phyloP scores from a whole-genome alignment of 805 yeast species.

The Ogataea pini region DNA sequence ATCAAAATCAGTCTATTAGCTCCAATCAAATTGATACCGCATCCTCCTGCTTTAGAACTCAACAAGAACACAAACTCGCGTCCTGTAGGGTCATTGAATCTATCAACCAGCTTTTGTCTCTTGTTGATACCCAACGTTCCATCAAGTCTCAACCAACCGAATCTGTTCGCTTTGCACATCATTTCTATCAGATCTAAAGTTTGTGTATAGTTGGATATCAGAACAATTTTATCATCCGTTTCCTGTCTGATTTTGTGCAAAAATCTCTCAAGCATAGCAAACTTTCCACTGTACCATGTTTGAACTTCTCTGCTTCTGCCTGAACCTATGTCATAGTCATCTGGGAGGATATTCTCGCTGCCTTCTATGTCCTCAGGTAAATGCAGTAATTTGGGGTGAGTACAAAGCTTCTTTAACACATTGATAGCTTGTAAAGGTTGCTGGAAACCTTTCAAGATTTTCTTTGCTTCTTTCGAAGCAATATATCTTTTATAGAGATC shows the following conservation, averaged over 20 bases:
- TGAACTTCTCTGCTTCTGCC: constrained; percentile 68
- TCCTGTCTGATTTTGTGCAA: constrained; percentile 71
- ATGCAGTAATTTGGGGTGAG: constrained; percentile 84
- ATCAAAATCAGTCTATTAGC: constrained; percentile 86
- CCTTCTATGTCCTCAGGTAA: constrained; percentile 81
- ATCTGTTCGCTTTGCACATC: constrained; percentile 73
- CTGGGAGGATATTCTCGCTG: constrained; percentile 64
- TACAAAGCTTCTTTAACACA: constrained; percentile 83
- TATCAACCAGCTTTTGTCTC: constrained; percentile 88
- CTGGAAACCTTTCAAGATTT: constrained; percentile 63
- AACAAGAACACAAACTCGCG: constrained; percentile 84
- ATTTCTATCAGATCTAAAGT: constrained; percentile 88
- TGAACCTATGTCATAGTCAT: constrained; percentile 58
- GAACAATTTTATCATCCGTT: constrained; percentile 91
- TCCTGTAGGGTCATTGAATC: constrained; percentile 87
- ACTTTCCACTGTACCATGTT: constrained; percentile 84
- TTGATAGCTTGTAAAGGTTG: constrained; percentile 93
- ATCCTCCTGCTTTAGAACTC: constrained; percentile 97
- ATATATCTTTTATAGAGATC: constrained; percentile 71
- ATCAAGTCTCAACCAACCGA: constrained; percentile 81
- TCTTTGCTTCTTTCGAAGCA: constrained; percentile 74
- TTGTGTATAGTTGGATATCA: constrained; percentile 93
- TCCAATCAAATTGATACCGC: constrained; percentile 96
- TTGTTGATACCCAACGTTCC: constrained; percentile 92
- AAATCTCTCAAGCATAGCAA: constrained; percentile 81